Evolutionary conservation across 352 stramenopile genomes (phyloP).

Genomic region (Pythium sp.): DNA sequence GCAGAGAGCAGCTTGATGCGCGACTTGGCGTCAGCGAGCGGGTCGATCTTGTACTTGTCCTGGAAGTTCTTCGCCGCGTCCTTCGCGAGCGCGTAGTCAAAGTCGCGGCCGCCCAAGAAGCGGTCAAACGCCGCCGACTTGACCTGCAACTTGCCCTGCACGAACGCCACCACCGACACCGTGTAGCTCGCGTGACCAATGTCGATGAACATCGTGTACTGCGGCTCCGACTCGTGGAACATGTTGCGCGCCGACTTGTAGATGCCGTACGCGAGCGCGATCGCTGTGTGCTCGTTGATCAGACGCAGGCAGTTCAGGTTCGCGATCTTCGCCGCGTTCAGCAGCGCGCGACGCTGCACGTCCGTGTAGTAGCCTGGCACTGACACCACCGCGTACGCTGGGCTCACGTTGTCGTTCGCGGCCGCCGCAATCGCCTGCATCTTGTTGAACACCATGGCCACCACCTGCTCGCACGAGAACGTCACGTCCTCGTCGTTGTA

Average conservation of each 20-base stretch:
- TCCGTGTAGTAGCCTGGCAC: conserved; percentile 98
- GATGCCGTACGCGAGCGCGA: conserved; percentile 94
- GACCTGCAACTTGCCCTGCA: conserved; percentile 95
- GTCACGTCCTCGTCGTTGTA: conserved; percentile 91
- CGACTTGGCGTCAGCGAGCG: conserved; percentile 90
- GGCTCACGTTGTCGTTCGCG: conserved; percentile 87
- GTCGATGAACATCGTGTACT: conserved; percentile 99
- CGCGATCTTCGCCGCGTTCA: conserved; percentile 92
- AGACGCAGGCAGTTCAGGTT: conserved; percentile 96
- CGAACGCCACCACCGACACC: conserved; percentile 90
- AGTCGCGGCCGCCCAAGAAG: conserved; percentile 95
- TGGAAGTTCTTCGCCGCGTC: conserved; percentile 95
- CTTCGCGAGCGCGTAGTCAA: conserved; percentile 94
- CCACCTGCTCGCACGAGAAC: conserved; percentile 95
- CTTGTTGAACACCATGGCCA: conserved; percentile 98
- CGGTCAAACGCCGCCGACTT: conserved; percentile 93
- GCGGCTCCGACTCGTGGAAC: conserved; percentile 91
- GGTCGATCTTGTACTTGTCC: conserved; percentile 95
- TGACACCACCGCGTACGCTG: conserved; percentile 92
- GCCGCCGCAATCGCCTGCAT: conserved; percentile 93
- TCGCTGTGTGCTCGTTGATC: conserved; percentile 98
- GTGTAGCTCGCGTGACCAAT: conserved; percentile 95
- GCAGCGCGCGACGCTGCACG: conserved; percentile 93
- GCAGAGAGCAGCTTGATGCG: conserved; percentile 96
- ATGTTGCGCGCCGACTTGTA: conserved; percentile 95